Base-by-base conservation (phyloP, 2,329 filamentous ascomycete genomes). In the Fusarium abutilonis region DNA sequence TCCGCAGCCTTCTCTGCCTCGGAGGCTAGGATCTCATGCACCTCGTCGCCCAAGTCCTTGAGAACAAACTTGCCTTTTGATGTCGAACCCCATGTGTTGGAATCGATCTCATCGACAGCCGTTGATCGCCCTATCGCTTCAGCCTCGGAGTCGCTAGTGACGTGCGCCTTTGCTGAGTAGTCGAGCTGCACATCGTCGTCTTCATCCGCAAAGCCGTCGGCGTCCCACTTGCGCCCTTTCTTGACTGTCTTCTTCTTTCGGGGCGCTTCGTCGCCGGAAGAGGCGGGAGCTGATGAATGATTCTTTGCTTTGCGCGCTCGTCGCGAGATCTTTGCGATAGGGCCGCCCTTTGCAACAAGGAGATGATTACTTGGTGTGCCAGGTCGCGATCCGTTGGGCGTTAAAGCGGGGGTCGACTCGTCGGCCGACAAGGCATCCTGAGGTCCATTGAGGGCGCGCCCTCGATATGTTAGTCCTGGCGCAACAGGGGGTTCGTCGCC, bases 51-150 rank as follows among this genome's bases (percentile, higher is more conserved):
- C 7, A 99, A 79, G 71, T 99, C 95, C 72, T 91, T 96, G 63
- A 99, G 80, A 44, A 98, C 89, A 70, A 98, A 99, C 73, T 97
- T 91, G 47, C 95, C 95, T 78, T 94, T 93, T 48, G 85, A 86
- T 13, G 91, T 96, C 32, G 85, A 91, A 32, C 95, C 95, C 92
- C 93, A 97, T 1, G 91, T 88, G 11, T 89, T 86, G 46, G 90
- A 84, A 61, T 92, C 88, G 29, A 97, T 87, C 38, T 86, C 85
- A 69, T 96, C 91, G 3, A 96, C 77, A 9, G 84, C 83, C 19
- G 86, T 82, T 14, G 83, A 80, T 44, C 85, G 82, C 35, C 79
- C 82, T 17, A 74, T 74, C 2, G 76, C 75, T 49, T 85, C 78
- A 28, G 75, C 74, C 66, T 85, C 83, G 45, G 84, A 83, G 64